phyloP scores from a whole-genome alignment of 257 asterid genomes.

The Nicotiana knightiana region DNA sequence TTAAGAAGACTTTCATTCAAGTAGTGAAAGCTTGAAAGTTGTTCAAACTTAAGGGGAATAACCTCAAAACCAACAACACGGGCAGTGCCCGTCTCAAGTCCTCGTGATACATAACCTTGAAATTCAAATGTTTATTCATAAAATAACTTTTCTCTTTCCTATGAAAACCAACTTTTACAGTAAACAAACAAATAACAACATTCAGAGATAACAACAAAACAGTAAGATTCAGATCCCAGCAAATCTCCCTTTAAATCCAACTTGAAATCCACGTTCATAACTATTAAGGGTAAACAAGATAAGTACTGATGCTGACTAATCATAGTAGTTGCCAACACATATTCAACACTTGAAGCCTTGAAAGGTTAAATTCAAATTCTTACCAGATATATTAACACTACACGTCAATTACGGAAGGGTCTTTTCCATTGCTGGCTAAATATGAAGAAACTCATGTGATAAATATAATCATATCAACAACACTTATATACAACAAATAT shows the following conservation, averaged over 20 bases:
- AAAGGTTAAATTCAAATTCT: no score
- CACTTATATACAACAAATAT: no score
- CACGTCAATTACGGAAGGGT: no score
- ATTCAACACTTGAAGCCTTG: no score
- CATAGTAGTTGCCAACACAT: no score
- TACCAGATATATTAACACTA: no score
- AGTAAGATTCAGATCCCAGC: conserved; percentile 26
- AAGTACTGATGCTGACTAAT: no score
- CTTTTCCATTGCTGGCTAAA: no score
- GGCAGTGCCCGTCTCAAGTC: conserved; percentile 35
- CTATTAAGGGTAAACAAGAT: no score
- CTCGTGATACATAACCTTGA: conserved; percentile 46
- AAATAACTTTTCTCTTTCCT: conserved; percentile 32
- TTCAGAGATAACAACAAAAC: background rate
- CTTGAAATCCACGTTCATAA: conserved; percentile 40
- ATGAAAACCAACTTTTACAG: conserved; percentile 18
- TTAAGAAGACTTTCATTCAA: background rate
- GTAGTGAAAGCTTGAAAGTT: conserved; percentile 5
- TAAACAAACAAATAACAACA: background rate
- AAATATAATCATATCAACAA: no score
- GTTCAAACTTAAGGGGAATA: conserved; percentile 39
- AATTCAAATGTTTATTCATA: conserved; percentile 40
- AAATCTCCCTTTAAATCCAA: conserved; percentile 37
- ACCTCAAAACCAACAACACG: conserved; percentile 57
- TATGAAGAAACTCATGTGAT: no score